Evolutionary conservation across 495 filamentous ascomycete species (phyloP).

Genomic region (Penicillium turbatum): DNA sequence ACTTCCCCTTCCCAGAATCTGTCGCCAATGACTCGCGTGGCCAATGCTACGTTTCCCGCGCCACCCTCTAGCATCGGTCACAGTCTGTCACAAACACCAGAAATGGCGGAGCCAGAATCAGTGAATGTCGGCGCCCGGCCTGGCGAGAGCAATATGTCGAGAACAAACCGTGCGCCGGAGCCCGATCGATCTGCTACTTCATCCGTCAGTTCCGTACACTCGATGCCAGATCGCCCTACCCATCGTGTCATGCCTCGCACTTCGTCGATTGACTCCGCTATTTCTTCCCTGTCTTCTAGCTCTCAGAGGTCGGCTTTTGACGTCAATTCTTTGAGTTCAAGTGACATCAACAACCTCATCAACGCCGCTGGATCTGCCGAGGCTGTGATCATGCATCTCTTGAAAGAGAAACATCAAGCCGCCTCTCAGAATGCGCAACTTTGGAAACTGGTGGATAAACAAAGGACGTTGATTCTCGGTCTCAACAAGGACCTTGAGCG

Average conservation of each 20-base stretch:
- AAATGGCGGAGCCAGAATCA: slow-evolving; percentile 17
- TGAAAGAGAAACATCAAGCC: slow-evolving; percentile 86
- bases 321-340: slow-evolving; percentile 39
- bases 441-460: slow-evolving; percentile 95
- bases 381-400: slow-evolving; percentile 77
- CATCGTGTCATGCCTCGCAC: slow-evolving; percentile 63
- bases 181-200: slow-evolving; percentile 33
- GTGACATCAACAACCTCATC: slow-evolving; percentile 70
- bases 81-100: slow-evolving; percentile 14
- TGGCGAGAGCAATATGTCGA: slow-evolving; percentile 20
- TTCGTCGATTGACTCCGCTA: slow-evolving; percentile 91
- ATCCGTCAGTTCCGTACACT: slow-evolving; percentile 31
- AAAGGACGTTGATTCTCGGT: slow-evolving; percentile 86
- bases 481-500: slow-evolving; percentile 93
- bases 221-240: slow-evolving; percentile 30
- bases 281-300: slow-evolving; percentile 77
- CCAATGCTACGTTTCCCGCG: slow-evolving; percentile 34
- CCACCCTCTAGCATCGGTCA: slow-evolving; percentile 25
- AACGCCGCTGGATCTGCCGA: slow-evolving; percentile 85
- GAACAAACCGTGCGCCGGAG: slow-evolving; percentile 25
- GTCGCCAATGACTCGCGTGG: slow-evolving; percentile 22
- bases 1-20: slow-evolving; percentile 23
- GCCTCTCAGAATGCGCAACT: slow-evolving; percentile 87
- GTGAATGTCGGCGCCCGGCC: slow-evolving; percentile 19
- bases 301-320: slow-evolving; percentile 63